Base-by-base conservation (phyloP, 805 yeast genomes). In the Diddensiella transvaalensis region DNA sequence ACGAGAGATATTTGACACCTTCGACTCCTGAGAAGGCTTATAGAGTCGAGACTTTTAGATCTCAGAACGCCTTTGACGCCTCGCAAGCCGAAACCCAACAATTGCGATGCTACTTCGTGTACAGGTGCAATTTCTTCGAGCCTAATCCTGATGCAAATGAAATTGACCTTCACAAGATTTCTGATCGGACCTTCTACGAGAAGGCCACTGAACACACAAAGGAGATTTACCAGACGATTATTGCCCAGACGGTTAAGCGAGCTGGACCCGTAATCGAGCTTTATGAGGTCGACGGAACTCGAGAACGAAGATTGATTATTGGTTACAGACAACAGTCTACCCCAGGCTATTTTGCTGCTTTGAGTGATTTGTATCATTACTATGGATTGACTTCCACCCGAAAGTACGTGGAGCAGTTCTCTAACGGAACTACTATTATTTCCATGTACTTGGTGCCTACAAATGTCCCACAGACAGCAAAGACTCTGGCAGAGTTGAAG, bases 241-340 rank as follows among this genome's bases (percentile, higher is more conserved):
- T 90, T 63, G 66, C 73, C 42, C 78, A 82, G 59, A 89, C 83
- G n/a, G 73, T 77, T 48, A 70, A 72, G 51, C 80, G 91, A 53
- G 83, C 88, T 44, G 98, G 98, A 49, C 97, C 98, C 17, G 95
- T 89, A 22, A 88, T 93, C 61, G 90, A 84, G 68, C 87, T 88
- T 62, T 83, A 82, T 60, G 83, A 91, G 50, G 74, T 87, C 48
- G 88, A 86, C 58, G 83, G 84, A 55, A 74, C 83, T 6, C 84
- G 83, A 51, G 98, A 91, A 68, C 84, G 85, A 63, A 77, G 98
- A 63, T 80, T 91, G 51, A 80, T 93, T 42, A 85, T 93, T 60
- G 98, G 96, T 40, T 91, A 78, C 72, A 85, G 83, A 59, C 89
- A 85, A 65, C 81, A 82, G 54, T 75, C 95, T 22, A 83, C 97